Evolutionary conservation across 2,329 filamentous ascomycete species (phyloP), one percentile per base, ranked within the genome.

Genomic region (Pseudodiploospora longispora): DNA sequence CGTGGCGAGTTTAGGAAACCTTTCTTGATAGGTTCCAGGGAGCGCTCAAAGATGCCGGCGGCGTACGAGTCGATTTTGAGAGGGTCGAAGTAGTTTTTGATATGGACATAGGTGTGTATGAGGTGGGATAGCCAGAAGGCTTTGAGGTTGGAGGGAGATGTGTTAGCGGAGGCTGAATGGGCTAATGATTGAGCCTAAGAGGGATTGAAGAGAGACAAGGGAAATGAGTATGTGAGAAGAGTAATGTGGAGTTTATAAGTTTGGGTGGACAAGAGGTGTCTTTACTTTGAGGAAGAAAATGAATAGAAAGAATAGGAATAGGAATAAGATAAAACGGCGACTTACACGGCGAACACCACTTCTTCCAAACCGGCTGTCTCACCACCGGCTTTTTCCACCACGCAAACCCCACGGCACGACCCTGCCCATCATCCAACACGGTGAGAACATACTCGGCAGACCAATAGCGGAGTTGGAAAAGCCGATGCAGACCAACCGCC

Each of bases 401-500:
- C 5, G 59, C 47, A 36, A 65, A 62, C 2, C 52, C 64, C 5
- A 59, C 58, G 5, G 59, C 27, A 5, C 30, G 46, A 6, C 46
- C 48, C 8, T 8, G 38, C 37, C 10, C 41, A 4, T 53, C 45
- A 28, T 47, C 51, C 37, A 57, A 54, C 5, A 59, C 40, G 12
- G 55, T 54, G 12, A 67, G 54, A 38, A 51, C 32, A 40, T 58
- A 66, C 19, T 61, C 58, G 4, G 54, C 48, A 2, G 56, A 55
- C 63, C 63, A 67, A 46, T 56, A 65, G 29, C 64, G 56, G 19
- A 51, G 32, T 38, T 50, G 45, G 38, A 65, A 64, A 36, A 59
- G 51, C 41, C 59, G 55, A 32, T 43, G 10, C 31, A 62, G 12
- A 48, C 54, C 56, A 3, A 47, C 42, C 19, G 40, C 32, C 9